These are phyloP conservation scores for Marasmius tenuissimus DNA, from an alignment of 1,284 basidiomycete genomes.

Conservation along the genomic window DNA sequence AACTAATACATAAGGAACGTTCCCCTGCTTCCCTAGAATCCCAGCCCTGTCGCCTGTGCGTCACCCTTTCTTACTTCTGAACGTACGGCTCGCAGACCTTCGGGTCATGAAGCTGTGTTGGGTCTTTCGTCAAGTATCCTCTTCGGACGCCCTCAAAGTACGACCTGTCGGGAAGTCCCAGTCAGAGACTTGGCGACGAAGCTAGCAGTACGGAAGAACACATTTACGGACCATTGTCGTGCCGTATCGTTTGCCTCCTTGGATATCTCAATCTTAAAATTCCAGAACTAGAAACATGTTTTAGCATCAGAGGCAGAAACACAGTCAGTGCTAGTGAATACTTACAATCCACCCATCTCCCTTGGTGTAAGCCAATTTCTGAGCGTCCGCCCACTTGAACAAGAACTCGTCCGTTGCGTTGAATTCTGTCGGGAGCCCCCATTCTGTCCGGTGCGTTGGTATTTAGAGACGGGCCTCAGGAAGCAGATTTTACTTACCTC, in stretches of 20 bases:
- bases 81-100: conserved; percentile 60
- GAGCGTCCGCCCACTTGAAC: conserved; percentile 74
- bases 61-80: neutral
- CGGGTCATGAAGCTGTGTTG: conserved; percentile 52
- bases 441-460: conserved; percentile 53
- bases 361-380: conserved; percentile 65
- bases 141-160: conserved; percentile 62
- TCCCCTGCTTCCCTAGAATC: no score
- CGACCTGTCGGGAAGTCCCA: conserved; percentile 46
- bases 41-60: no score
- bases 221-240: conserved; percentile 53
- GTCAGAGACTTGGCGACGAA: neutral
- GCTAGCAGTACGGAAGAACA: neutral
- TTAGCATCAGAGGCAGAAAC: neutral
- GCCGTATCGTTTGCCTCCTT: conserved; percentile 44
- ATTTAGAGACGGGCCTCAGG: conserved; percentile 12
- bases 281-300: conserved; percentile 61
- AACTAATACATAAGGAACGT: no score
- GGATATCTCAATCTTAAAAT: conserved; percentile 70
- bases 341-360: conserved; percentile 71
- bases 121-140: conserved; percentile 66
- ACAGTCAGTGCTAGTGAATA: conserved; percentile 10
- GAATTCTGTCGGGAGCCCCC: conserved; percentile 72
- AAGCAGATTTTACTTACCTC: conserved; percentile 39
- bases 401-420: conserved; percentile 62